Evolutionary conservation across 768 basidiomycete genomes (phyloP).

Genomic region (Lentinula edodes): DNA sequence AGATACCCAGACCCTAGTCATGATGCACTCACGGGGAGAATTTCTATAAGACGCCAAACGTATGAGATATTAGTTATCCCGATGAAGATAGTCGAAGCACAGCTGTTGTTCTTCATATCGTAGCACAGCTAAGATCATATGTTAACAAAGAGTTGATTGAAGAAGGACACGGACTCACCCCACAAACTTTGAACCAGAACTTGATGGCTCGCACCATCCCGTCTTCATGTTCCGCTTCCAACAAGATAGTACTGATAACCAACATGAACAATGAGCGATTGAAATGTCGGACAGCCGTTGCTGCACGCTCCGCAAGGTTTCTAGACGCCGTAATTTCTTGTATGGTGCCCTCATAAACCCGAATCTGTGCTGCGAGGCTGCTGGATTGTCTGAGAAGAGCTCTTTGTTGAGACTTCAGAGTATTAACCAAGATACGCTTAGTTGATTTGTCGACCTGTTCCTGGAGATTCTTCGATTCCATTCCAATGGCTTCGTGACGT

Average conservation of each 20-base stretch:
- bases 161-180: not conserved
- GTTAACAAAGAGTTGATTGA: not conserved
- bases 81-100: not conserved
- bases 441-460: conserved; percentile 24
- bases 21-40: not conserved
- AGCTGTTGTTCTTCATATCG: conserved; percentile 1
- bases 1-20: no score
- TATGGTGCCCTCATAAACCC: not conserved
- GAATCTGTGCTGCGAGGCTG: not conserved
- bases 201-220: not conserved
- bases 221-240: not conserved
- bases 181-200: not conserved
- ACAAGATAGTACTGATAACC: conserved; percentile 3
- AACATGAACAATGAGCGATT: conserved; percentile 6
- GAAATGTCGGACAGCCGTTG: not conserved
- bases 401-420: conserved; percentile 24
- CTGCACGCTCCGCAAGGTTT: not conserved
- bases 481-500: not conserved
- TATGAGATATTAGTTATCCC: not conserved
- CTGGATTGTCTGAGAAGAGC: conserved; percentile 16
- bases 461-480: not conserved
- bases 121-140: not conserved
- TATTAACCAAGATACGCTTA: conserved; percentile 34
- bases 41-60: not conserved
- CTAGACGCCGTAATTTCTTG: not conserved